Evolutionary conservation across 495 filamentous ascomycete species (phyloP), one percentile per base, ranked within the genome.

Genomic region (Cetradonia linearis): DNA sequence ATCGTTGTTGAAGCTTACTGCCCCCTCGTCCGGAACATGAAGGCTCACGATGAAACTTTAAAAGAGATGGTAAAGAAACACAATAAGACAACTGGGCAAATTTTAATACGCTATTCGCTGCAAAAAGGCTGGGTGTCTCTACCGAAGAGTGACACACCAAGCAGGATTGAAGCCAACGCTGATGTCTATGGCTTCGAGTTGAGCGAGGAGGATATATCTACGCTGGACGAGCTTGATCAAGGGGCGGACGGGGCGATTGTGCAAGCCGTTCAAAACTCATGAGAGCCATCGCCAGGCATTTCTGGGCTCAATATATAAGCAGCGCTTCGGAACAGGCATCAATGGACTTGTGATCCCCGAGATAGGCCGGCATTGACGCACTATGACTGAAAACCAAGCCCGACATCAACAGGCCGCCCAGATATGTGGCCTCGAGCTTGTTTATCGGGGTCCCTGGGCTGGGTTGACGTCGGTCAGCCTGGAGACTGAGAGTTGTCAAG

Each of bases 61-160:
- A 71, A 76, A 11, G 70, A 68, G 0, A 55, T 86, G 31, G 76
- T 80, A 5, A 70, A 81, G 65, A 82, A 79, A 56, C 76, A 81
- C 62, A 67, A 68, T 37, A 77, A 74, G 62, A 71, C 74, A 9
- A 77, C 78, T 5, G 75, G 78, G 49, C 79, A 82, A 65, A 63
- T 82, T 18, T 62, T 82, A 69, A 76, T 82, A 60, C 70, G 79
- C 63, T 82, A 81, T 63, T 73, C 76, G 30, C 59, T 81, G 62
- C 87, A 90, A 72, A 83, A 90, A 65, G 83, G 77, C 25, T 86
- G 83, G 73, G 83, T 90, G 13, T 79, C 85, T 42, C 72, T 91
- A 62, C 87, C 87, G 23, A 91, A 91, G 78, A 87, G 84, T 49
- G 77, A 80, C 40, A 82, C 76, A 61, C 73, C 76, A 23, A 79